Evolutionary conservation across 306 rosid genomes (phyloP).

Genomic region (Vigna trinervia): DNA sequence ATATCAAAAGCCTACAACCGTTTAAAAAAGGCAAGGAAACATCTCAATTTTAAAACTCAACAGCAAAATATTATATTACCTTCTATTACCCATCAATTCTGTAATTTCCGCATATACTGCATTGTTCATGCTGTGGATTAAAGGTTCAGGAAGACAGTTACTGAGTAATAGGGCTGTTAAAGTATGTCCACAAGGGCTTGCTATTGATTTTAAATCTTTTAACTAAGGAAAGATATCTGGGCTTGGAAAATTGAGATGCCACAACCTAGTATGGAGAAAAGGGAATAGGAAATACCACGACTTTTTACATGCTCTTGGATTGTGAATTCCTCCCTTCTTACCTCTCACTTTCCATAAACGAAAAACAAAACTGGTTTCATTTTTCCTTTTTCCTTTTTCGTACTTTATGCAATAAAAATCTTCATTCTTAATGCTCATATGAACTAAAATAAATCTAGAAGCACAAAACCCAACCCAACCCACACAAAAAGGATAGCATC

Average conservation of each 20-base stretch:
- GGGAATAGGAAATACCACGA: not conserved
- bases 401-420: not conserved
- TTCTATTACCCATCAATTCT: not conserved
- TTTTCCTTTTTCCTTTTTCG: not conserved
- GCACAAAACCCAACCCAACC: not conserved
- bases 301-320: not conserved
- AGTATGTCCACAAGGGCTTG: not conserved
- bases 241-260: not conserved
- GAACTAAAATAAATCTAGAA: not conserved
- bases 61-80: not conserved
- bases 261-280: not conserved
- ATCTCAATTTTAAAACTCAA: constrained; percentile 6
- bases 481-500: not conserved
- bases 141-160: not conserved
- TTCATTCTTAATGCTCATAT: not conserved
- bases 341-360: not conserved
- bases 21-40: not conserved
- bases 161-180: not conserved
- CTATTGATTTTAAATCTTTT: not conserved
- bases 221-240: not conserved
- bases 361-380: not conserved
- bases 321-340: not conserved
- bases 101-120: not conserved
- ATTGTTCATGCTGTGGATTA: not conserved
- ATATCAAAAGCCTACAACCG: not conserved